Conservation (phyloP, 2,329 filamentous ascomycete species). For the Talaromyces pinophilus region DNA sequence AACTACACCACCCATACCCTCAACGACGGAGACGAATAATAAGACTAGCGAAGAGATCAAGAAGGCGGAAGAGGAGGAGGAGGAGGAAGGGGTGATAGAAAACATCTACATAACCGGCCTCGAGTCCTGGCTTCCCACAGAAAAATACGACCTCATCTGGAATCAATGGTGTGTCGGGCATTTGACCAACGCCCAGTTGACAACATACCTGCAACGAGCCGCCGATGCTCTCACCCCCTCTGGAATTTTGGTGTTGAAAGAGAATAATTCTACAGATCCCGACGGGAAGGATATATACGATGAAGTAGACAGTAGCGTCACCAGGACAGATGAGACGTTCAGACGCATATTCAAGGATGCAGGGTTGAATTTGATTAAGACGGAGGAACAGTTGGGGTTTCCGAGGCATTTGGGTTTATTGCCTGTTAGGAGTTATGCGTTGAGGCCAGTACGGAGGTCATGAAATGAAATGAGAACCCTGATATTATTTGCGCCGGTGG, state of each 20-base stretch:
- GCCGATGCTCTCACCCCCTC: conserved; percentile 48
- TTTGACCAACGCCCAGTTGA: conserved; percentile 71
- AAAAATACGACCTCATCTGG: conserved; percentile 78
- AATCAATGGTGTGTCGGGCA: conserved; percentile 89
- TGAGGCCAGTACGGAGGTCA: conserved; percentile 54
- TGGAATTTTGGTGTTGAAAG: conserved; percentile 69
- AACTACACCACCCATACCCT: neutral
- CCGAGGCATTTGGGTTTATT: conserved; percentile 63
- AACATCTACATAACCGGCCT: conserved; percentile 71
- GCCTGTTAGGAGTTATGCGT: conserved; percentile 75
- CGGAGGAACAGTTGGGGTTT: conserved; percentile 72
- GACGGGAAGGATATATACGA: conserved; percentile 69
- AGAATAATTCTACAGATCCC: conserved; percentile 66
- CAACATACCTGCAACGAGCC: conserved; percentile 66
- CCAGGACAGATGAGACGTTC: conserved; percentile 73
- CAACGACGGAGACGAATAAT: neutral
- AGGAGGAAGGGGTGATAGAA: conserved; percentile 54
- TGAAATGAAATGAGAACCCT: neutral
- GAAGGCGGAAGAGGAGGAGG: neutral
- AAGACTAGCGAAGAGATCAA: neutral
- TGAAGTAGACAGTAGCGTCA: conserved; percentile 73
- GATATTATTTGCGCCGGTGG: neutral
- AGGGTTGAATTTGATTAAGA: conserved; percentile 66
- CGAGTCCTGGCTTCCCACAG: conserved; percentile 64
- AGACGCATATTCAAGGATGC: conserved; percentile 67